Evolutionary conservation across 805 yeast species (phyloP).

Genomic region (Candida suzukii): DNA sequence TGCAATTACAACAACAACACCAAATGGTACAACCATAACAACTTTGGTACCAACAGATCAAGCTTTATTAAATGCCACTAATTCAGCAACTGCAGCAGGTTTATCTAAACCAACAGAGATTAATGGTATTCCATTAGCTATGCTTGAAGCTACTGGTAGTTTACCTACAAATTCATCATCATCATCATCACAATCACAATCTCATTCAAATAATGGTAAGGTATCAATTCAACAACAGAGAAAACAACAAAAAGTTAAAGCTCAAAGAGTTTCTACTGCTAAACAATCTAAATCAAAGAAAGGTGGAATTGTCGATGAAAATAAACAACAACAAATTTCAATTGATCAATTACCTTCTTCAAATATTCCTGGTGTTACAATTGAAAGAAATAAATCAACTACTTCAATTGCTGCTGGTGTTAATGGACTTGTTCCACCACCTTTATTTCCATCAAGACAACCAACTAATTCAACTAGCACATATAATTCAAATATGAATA

Average conservation of each 20-base stretch:
- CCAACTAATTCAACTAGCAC: no score
- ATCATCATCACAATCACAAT: background rate
- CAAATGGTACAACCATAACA: slow-evolving; percentile 88
- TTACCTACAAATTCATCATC: slow-evolving; percentile 18
- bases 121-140: slow-evolving; percentile 32
- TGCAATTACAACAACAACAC: slow-evolving; percentile 78
- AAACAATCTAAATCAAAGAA: background rate
- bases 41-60: slow-evolving; percentile 82
- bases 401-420: slow-evolving; percentile 19
- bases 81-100: slow-evolving; percentile 50
- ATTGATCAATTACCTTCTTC: background rate
- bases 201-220: background rate
- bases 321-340: background rate
- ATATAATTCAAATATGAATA: no score
- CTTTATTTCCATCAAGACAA: slow-evolving; percentile 14
- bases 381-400: slow-evolving; percentile 5
- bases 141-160: slow-evolving; percentile 80
- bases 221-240: background rate
- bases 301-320: background rate
- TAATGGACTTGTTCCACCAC: slow-evolving; percentile 19
- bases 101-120: slow-evolving; percentile 37
- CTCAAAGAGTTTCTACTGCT: slow-evolving; percentile 2
- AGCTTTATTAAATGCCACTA: slow-evolving; percentile 58
- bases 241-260: background rate
- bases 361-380: background rate